Conservation (phyloP, 306 rosid genomes). For the Quercus wislizeni region DNA sequence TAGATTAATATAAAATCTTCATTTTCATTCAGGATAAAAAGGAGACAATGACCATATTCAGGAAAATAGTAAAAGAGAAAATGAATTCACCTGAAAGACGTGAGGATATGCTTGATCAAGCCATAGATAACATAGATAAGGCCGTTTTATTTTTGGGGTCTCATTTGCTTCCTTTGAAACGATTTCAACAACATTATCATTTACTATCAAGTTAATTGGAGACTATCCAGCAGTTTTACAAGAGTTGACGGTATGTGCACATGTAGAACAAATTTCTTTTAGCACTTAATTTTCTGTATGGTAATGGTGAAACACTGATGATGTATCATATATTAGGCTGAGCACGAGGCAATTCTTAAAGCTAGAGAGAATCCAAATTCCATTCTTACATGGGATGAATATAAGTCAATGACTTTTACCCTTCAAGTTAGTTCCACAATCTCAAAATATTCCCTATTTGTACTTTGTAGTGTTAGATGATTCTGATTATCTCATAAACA, state of each 20-base stretch:
- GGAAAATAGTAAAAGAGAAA: not conserved
- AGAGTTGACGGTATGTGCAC: too few species aligned
- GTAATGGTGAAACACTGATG: too few species aligned
- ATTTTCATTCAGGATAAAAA: too few species aligned
- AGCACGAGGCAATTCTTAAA: slow-evolving; percentile 21
- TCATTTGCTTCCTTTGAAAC: slow-evolving; percentile 14
- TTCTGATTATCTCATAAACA: too few species aligned
- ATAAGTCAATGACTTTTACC: slow-evolving; percentile 31
- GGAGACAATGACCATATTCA: not conserved
- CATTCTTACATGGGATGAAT: slow-evolving; percentile 28
- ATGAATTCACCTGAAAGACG: not conserved
- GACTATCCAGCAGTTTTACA: not conserved
- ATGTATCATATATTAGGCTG: not conserved
- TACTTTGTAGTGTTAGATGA: too few species aligned
- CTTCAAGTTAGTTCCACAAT: not conserved
- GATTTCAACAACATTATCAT: not conserved
- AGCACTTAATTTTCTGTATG: too few species aligned
- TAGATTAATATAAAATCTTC: too few species aligned
- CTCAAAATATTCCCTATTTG: too few species aligned
- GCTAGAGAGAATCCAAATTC: slow-evolving; percentile 9
- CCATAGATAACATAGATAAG: too few species aligned
- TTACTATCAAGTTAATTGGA: not conserved
- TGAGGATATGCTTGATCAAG: too few species aligned
- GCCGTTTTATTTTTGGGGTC: not conserved
- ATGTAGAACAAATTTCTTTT: too few species aligned